phyloP scores from a whole-genome alignment of 2,329 filamentous ascomycete species.

The Rhinocladiella mackenziei region DNA sequence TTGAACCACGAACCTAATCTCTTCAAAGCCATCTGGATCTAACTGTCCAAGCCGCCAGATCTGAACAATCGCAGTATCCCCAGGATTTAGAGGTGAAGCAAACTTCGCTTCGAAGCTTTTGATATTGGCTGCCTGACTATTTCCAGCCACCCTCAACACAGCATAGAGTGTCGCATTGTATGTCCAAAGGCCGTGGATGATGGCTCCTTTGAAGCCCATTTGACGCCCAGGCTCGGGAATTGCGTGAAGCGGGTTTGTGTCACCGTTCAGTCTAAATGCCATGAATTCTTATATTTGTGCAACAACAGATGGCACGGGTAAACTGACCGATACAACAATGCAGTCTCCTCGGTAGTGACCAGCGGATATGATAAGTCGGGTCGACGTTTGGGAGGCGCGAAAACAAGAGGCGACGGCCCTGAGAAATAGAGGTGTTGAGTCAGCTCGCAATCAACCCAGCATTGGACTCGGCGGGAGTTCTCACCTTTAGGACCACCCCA shows the following conservation, averaged over 20 bases:
- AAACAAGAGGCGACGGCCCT: conserved; percentile 35
- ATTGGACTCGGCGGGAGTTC: too few relatives aligned
- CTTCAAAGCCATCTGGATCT: conserved; percentile 47
- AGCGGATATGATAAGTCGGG: conserved; percentile 41
- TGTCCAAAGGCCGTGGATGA: conserved; percentile 47
- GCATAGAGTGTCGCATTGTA: conserved; percentile 49
- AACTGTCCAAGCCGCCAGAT: conserved; percentile 61
- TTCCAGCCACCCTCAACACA: conserved; percentile 41
- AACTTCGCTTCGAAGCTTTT: conserved; percentile 46
- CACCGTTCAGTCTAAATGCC: conserved; percentile 43
- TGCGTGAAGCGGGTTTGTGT: conserved; percentile 49
- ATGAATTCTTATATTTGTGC: background rate
- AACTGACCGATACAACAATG: conserved; percentile 39
- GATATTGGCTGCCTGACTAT: conserved; percentile 40
- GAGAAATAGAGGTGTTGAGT: too few relatives aligned
- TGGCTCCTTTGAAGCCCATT: conserved; percentile 46
- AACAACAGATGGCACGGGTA: background rate
- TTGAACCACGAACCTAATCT: conserved; percentile 57
- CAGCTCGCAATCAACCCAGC: too few relatives aligned
- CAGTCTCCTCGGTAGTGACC: conserved; percentile 39
- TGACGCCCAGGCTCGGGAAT: conserved; percentile 42
- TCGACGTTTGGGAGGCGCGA: conserved; percentile 33
- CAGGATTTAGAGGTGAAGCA: conserved; percentile 47
- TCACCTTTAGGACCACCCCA: conserved; percentile 44
- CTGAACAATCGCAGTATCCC: conserved; percentile 62